Percentiles rank a stretch among this genome's conserved stretches.
Conservation (phyloP, 345 rosid genomes). For the Bruguiera parviflora region DNA sequence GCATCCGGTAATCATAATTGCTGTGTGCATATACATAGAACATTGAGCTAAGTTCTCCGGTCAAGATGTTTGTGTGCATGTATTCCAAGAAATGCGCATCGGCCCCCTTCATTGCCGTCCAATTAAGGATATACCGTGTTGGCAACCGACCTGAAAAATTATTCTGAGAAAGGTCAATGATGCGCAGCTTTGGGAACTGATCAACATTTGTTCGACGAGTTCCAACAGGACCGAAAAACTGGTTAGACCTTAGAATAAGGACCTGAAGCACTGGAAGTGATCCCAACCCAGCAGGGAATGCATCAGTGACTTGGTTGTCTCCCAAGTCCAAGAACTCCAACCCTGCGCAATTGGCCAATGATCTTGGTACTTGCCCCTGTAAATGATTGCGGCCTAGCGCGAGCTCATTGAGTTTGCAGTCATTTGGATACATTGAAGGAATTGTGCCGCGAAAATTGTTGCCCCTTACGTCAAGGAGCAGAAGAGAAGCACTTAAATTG, state of each 20-base stretch:
- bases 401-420: not conserved
- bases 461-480: not conserved
- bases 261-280: not conserved
- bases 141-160: conserved; percentile 7
- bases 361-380: conserved; percentile 2
- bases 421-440: not conserved
- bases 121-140: not conserved
- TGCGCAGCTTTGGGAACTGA: not conserved
- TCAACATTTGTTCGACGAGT: conserved; percentile 1
- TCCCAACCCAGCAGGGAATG: conserved; percentile 4
- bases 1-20: not conserved
- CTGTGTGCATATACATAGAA: too few species aligned
- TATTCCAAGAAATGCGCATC: not conserved
- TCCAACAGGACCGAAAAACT: conserved; percentile 13
- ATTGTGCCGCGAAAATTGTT: not conserved
- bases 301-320: not conserved
- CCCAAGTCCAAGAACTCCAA: conserved; percentile 5
- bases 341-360: conserved; percentile 2
- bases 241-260: not conserved
- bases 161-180: conserved; percentile 9
- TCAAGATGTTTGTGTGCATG: not conserved
- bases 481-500: not conserved
- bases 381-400: not conserved
- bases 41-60: too few species aligned
- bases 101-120: not conserved